A percentile compares a stretch with the other conserved stretches of the same genome.
phyloP scores from a whole-genome alignment of 1,284 basidiomycete species.

The Boletellus dicymbophilus region DNA sequence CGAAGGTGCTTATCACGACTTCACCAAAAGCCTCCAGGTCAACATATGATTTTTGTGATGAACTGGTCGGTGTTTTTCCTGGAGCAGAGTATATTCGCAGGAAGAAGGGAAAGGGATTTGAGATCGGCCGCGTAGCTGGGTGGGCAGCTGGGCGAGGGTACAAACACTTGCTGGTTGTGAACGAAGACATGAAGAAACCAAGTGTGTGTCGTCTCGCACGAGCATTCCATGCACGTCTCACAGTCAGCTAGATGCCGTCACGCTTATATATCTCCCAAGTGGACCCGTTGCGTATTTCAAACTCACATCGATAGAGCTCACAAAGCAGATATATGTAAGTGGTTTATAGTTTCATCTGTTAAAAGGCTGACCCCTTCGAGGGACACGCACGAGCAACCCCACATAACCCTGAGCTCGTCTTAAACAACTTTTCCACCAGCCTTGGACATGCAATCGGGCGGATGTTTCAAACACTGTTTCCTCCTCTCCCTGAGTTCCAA shows the following conservation, averaged over 20 bases:
- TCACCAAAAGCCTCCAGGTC: constrained; percentile 83
- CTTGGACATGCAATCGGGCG: constrained; percentile 92
- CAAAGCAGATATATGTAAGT: constrained; percentile 82
- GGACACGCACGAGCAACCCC: constrained; percentile 92
- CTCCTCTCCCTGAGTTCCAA: constrained; percentile 93
- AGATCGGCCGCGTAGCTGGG: constrained; percentile 89
- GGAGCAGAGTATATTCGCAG: constrained; percentile 93
- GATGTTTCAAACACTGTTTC: constrained; percentile 96
- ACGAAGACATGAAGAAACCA: constrained; percentile 91
- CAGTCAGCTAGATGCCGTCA: constrained; percentile 74
- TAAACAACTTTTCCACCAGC: constrained; percentile 95
- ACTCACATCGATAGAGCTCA: constrained; percentile 85
- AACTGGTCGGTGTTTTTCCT: constrained; percentile 90
- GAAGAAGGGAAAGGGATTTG: constrained; percentile 92
- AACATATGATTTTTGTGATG: constrained; percentile 90
- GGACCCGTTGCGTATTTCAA: constrained; percentile 98
- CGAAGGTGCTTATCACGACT: constrained; percentile 90
- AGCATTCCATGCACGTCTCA: constrained; percentile 9
- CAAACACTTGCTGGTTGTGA: constrained; percentile 89
- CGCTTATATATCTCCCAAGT: constrained; percentile 86
- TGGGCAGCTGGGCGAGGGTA: constrained; percentile 94
- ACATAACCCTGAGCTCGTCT: constrained; percentile 94
- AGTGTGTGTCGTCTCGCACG: constrained; percentile 58
- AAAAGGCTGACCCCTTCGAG: constrained; percentile 40
- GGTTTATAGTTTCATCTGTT: constrained; percentile 8